phyloP scores from a whole-genome alignment of 176 grass and related monocot species.

The Thalia dealbata region DNA sequence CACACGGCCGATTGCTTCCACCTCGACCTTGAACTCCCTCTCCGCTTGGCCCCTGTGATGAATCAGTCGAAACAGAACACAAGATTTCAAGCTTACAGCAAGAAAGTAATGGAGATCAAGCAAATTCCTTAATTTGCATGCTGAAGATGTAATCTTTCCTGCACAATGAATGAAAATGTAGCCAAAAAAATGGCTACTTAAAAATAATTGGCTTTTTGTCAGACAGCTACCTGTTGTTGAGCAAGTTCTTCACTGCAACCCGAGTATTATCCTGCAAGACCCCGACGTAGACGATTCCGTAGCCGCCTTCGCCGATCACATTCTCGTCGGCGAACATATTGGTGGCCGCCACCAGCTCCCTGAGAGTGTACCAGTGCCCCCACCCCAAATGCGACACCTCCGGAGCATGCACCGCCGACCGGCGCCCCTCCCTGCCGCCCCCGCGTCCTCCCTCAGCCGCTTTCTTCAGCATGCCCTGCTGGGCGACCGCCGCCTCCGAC shows the following conservation, averaged over 20 bases:
- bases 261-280: not conserved
- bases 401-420: not conserved
- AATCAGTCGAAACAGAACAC: no score
- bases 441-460: no score
- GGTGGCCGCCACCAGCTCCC: no score
- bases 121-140: not conserved
- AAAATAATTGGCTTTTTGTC: not conserved
- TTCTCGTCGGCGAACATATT: no score
- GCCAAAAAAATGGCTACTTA: not conserved
- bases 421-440: no score
- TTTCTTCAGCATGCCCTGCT: no score
- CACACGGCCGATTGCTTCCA: no score
- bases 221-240: not conserved
- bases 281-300: not conserved
- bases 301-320: not conserved
- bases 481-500: no score
- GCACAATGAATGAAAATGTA: not conserved
- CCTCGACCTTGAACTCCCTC: no score
- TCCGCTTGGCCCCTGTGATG: no score
- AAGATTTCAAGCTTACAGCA: no score
- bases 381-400: not conserved
- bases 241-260: not conserved
- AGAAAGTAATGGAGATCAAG: no score
- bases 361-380: not conserved
- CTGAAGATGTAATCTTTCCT: not conserved